A percentile compares a stretch with the other conserved stretches of the same genome.
Conservation (phyloP, 148 eudicot species). For the Dysphania ambrosioides region DNA sequence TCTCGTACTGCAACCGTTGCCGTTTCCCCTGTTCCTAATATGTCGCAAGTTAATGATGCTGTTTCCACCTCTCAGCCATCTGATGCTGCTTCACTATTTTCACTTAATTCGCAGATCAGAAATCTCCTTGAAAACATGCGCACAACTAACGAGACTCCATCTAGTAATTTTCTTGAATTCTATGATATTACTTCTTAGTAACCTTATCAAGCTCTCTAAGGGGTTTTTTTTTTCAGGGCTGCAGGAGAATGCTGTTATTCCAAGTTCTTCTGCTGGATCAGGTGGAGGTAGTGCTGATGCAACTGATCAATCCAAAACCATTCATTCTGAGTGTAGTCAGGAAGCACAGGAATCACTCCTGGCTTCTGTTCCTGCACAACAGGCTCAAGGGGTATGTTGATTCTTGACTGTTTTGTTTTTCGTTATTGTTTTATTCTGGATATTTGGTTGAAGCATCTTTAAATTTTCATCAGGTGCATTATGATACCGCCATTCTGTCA, state of each 20-base stretch:
- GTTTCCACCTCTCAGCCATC: constrained; percentile 40
- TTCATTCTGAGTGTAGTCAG: constrained; percentile 18
- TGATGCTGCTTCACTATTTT: constrained; percentile 39
- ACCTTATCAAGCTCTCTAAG: neutral
- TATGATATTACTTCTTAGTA: neutral
- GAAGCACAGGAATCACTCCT: constrained; percentile 23
- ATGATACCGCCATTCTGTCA: neutral
- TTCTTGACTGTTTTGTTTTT: neutral
- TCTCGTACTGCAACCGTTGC: constrained; percentile 42
- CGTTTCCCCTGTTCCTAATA: constrained; percentile 37
- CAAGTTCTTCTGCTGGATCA: constrained; percentile 32
- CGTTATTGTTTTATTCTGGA: neutral
- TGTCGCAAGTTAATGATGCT: constrained; percentile 39
- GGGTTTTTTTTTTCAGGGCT: constrained; percentile 32
- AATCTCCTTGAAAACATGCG: constrained; percentile 37
- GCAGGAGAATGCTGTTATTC: constrained; percentile 33
- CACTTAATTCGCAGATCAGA: constrained; percentile 47
- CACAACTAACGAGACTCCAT: constrained; percentile 38
- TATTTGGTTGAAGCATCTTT: neutral
- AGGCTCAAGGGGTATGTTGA: constrained; percentile 38
- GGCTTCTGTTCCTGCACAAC: constrained; percentile 20
- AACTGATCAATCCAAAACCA: constrained; percentile 15
- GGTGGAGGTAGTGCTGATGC: constrained; percentile 30
- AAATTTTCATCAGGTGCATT: neutral
- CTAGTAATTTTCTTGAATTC: constrained; percentile 31